Evolutionary conservation across 1,284 basidiomycete species (phyloP).

Genomic region (Xanthoconium separans): DNA sequence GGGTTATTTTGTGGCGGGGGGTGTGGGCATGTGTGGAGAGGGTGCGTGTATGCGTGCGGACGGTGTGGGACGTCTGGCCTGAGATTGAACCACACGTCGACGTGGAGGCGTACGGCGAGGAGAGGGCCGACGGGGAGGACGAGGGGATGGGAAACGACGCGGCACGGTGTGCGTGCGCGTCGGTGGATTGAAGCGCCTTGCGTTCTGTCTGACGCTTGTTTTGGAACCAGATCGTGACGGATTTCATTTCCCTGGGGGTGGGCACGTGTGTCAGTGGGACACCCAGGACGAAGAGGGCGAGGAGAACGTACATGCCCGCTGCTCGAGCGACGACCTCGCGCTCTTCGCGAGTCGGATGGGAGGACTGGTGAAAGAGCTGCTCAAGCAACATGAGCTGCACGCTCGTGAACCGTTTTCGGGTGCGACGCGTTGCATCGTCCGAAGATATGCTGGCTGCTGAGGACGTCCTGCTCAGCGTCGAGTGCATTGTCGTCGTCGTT

Average conservation of each 20-base stretch:
- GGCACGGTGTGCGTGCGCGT: constrained; percentile 9
- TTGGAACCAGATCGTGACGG: constrained; percentile 81
- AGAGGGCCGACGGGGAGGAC: constrained; percentile 15
- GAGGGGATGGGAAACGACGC: constrained; percentile 3
- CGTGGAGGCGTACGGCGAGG: constrained; percentile 24
- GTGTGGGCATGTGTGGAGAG: constrained; percentile 23
- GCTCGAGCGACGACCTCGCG: constrained; percentile 60
- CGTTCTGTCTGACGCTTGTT: constrained; percentile 78
- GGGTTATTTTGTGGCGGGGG: constrained; percentile 27
- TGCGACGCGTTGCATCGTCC: constrained; percentile 43
- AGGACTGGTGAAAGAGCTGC: constrained; percentile 64
- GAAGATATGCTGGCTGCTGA: constrained; percentile 46
- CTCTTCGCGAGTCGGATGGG: constrained; percentile 70
- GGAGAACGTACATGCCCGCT: constrained; percentile 57
- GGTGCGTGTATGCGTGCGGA: constrained; percentile 26
- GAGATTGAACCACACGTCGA: constrained; percentile 9
- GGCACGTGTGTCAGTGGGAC: constrained; percentile 7
- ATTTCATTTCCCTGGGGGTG: constrained; percentile 61
- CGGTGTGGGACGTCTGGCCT: constrained; percentile 29
- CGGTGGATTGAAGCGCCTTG: constrained; percentile 42
- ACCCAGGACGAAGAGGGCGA: not conserved
- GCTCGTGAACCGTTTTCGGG: constrained; percentile 68
- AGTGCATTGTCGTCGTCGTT: constrained; percentile 17
- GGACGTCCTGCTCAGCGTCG: constrained; percentile 44
- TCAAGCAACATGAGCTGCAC: constrained; percentile 71